Evolutionary conservation across 805 yeast species (phyloP).

Genomic region (Myxozyma sirexii): DNA sequence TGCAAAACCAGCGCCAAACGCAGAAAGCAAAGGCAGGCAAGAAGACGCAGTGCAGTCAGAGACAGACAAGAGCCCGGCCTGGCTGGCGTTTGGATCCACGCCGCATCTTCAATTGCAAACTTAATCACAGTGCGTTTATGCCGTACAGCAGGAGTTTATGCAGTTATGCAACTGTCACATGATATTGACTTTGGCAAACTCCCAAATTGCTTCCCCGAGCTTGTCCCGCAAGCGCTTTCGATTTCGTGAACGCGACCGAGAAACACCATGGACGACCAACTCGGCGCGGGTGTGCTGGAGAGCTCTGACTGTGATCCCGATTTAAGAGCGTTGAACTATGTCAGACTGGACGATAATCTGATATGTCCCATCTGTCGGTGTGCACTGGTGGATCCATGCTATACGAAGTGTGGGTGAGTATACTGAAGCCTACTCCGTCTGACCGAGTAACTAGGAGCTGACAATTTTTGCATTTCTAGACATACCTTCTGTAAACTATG

Average conservation of each 20-base stretch:
- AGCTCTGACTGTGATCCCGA: conserved; percentile 8
- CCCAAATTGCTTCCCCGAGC: too few relatives aligned
- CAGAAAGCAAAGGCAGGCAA: too few relatives aligned
- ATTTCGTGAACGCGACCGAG: too few relatives aligned
- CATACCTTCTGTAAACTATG: conserved; percentile 68
- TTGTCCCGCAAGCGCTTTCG: too few relatives aligned
- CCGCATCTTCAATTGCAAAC: neutral
- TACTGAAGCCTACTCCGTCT: neutral
- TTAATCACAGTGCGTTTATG: neutral
- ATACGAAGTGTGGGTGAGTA: conserved; percentile 59
- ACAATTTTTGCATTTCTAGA: neutral
- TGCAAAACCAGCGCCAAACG: too few relatives aligned
- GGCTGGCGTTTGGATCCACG: neutral
- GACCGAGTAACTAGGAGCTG: neutral
- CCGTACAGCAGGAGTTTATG: neutral
- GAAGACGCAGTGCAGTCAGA: neutral
- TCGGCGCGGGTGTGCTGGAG: neutral
- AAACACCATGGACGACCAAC: conserved; percentile 1
- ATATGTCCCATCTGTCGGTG: conserved; percentile 68
- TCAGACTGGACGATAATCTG: conserved; percentile 30
- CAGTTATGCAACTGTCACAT: neutral
- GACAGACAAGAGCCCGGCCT: neutral
- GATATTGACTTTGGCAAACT: neutral
- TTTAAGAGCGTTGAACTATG: conserved; percentile 23
- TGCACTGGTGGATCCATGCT: conserved; percentile 62